Evolutionary conservation across 257 asterid genomes (phyloP), one percentile per base, ranked within the genome.

Genomic region (Solanum virginianum): DNA sequence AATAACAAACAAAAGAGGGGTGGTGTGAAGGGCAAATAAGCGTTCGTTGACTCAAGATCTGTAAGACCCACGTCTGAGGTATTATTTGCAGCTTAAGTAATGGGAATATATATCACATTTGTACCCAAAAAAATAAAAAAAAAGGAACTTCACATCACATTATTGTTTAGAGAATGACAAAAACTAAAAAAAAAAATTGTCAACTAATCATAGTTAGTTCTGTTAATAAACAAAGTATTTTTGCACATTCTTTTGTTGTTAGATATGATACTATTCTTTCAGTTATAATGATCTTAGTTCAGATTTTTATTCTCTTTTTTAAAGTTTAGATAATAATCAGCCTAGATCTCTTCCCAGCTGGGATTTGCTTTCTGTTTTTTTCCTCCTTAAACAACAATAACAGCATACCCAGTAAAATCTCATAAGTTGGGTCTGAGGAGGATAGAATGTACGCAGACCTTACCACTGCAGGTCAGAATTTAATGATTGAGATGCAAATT

Each of bases 21-120:
- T 87, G 80, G 88, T 85, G 90, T 87, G 85, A 88, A 80, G 79
- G 92, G 80, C 55, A 88, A 88, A 91, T 69, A 85, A 83, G 88
- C 72, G 63, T 83, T 82, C 75, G 90, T 91, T 91, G 93, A 91
- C 92, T 85, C 85, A 51, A 88, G 83, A 83, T 87, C 87, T 88
- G 90, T 85, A 89, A 32, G 83, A 82, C 88, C 91, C 92, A 91
- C 89, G 93, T 87, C 91, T 89, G 86, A 87, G 86, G 90, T 87
- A 88, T 85, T 79, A 79, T 87, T 80, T 87, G 90, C 82, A 83
- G 84, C 84, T 85, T 84, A 89, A 88, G 89, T 85, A 65, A 65
- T 13, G 72, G 72, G 43, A 26, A 26, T 59, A 59, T 59, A 59
- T 26, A 26, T 65, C 69, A 62, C 8, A 62, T 62, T 62, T 62